Evolutionary conservation across 169 alveolate species (phyloP), one percentile per base, ranked within the genome.

Genomic region (Pseudocohnilembus persalinus): DNA sequence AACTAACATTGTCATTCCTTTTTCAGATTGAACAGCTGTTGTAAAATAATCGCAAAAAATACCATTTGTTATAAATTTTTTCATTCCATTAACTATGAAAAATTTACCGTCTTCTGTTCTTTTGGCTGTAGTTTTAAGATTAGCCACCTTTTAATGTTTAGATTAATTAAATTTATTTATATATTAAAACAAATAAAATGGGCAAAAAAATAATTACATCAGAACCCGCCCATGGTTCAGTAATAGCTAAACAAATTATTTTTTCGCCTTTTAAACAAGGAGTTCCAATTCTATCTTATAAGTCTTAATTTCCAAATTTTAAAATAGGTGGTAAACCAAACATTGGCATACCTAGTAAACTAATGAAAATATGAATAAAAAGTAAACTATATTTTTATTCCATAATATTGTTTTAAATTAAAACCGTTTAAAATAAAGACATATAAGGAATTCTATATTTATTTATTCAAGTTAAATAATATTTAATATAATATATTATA

Each of bases 51-150:
- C 91, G 11, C 88, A 79, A 77, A 82, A 88, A 27, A 88, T 88
- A 73, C 92, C 92, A 28, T 88, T 88, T 72, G 92, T 88, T 80
- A 88, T 88, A 88, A 88, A 88, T 76, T 86, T 86, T 87, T 88
- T 88, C 77, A 83, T 79, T 34, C 92, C 92, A 30, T 88, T 79
- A 6, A 88, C 88, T 73, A 88, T 76, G 85, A 83, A 88, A 65
- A 68, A 73, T 72, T 88, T 85, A 4, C 92, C 92, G 33, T 73
- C 83, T 81, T 74, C 34, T 65, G 68, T 11, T 49, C 20, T 49
- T 49, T 49, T 49, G 4, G 68, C 68, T 11, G 68, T 49, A 49
- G 68, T 49, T 49, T 49, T 49, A 49, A 49, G 68, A 11, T 4
- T 11, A 49, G 68, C 68, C 4, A 49, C 68, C 68, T 49, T n/a